A percentile compares a stretch with the other conserved stretches of the same genome.
Conservation (phyloP, 2,329 filamentous ascomycete species). For the Chaetothyriales sp. region DNA sequence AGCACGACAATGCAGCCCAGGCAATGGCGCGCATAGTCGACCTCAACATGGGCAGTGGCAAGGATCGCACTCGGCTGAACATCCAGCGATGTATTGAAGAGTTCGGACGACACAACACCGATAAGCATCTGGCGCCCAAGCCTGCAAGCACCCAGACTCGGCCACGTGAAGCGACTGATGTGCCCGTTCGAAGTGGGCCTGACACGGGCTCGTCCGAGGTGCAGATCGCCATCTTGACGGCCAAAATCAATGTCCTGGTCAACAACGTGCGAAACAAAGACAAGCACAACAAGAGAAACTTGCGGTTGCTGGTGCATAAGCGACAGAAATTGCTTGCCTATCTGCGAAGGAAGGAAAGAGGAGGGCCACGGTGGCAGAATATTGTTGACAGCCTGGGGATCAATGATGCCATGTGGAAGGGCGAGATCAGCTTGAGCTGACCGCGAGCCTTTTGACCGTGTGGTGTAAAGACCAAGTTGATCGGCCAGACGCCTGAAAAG, state of each 20-base stretch:
- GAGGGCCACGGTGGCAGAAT: constrained; percentile 78
- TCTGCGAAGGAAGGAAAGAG: constrained; percentile 75
- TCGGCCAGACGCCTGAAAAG: no score
- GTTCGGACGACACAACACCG: constrained; percentile 86
- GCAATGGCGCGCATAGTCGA: constrained; percentile 69
- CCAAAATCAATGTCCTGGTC: constrained; percentile 76
- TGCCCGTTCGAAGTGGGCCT: constrained; percentile 54
- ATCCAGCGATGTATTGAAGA: constrained; percentile 70
- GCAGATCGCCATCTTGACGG: constrained; percentile 89
- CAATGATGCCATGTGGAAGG: constrained; percentile 78
- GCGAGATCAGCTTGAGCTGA: constrained; percentile 56
- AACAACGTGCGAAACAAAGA: constrained; percentile 63
- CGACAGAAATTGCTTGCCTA: constrained; percentile 82
- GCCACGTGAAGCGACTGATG: constrained; percentile 2
- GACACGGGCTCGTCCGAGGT: constrained; percentile 95
- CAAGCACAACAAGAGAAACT: constrained; percentile 85
- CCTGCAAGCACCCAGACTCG: constrained; percentile 23
- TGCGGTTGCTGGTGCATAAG: constrained; percentile 72
- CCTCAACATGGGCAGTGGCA: constrained; percentile 61
- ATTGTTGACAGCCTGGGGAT: constrained; percentile 73
- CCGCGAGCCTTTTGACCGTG: neutral
- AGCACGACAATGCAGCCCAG: constrained; percentile 56
- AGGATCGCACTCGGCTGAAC: constrained; percentile 69
- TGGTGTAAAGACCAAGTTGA: neutral
- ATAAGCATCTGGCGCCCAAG: constrained; percentile 52